Conservation (phyloP, 306 rosid species). For the Cicer judaicum region DNA sequence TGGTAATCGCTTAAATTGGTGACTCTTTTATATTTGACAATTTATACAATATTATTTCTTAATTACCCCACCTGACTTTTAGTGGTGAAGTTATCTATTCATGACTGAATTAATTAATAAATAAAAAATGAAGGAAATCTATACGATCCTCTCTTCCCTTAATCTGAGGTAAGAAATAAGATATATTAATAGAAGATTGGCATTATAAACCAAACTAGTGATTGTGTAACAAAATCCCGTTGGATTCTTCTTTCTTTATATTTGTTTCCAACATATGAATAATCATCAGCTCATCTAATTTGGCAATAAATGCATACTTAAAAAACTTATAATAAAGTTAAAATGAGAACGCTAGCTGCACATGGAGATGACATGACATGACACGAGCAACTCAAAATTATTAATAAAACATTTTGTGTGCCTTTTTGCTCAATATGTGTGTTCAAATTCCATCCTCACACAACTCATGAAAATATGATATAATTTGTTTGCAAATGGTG, state of each 20-base stretch:
- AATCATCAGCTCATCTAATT: slow-evolving; percentile 25
- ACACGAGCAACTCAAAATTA: slow-evolving; percentile 43
- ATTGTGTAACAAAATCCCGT: slow-evolving; percentile 5
- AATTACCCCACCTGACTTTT: not conserved
- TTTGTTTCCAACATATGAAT: not conserved
- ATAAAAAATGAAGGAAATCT: slow-evolving; percentile 12
- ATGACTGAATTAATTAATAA: not conserved
- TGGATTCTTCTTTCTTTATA: not conserved
- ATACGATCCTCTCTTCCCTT: slow-evolving; percentile 11
- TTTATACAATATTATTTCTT: not conserved
- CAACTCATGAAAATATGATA: not conserved
- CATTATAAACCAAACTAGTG: slow-evolving; percentile 12
- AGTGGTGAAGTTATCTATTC: slow-evolving; percentile 27
- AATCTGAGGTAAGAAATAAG: slow-evolving; percentile 24
- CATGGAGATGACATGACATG: slow-evolving; percentile 51
- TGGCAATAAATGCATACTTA: slow-evolving; percentile 33
- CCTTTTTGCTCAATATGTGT: not conserved
- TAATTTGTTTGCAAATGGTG: slow-evolving; percentile 16
- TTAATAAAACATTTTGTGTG: slow-evolving; percentile 17
- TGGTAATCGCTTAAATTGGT: slow-evolving; percentile 16
- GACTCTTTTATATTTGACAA: not conserved
- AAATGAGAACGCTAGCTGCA: slow-evolving; percentile 41
- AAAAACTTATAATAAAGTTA: slow-evolving; percentile 5
- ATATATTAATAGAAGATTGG: not conserved
- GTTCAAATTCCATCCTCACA: slow-evolving; percentile 31